phyloP scores from a whole-genome alignment of 1,284 basidiomycete species.

The Fomitopsis pinicola region DNA sequence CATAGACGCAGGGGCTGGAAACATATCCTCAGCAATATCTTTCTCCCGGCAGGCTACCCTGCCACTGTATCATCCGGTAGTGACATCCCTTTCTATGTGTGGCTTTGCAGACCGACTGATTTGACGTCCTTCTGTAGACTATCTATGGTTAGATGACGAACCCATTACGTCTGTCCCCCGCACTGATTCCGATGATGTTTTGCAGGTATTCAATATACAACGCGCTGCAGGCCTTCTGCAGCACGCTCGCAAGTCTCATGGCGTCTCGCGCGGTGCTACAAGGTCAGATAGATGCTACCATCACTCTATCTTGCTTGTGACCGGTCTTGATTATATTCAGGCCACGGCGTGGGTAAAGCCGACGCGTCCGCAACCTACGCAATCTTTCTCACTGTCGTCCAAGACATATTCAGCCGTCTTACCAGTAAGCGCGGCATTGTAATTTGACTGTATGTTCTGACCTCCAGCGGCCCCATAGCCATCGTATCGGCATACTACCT shows the following conservation, averaged over 20 bases:
- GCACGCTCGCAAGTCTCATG: constrained; percentile 55
- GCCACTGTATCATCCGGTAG: constrained; percentile 51
- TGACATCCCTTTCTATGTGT: neutral
- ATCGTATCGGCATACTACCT: constrained; percentile 58
- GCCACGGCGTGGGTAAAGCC: constrained; percentile 64
- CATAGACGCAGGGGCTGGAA: constrained; percentile 9
- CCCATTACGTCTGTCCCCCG: neutral
- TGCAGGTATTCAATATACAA: constrained; percentile 57
- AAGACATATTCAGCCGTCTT: constrained; percentile 58
- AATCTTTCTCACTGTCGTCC: constrained; percentile 55
- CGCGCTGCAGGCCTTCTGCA: constrained; percentile 65
- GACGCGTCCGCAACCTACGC: constrained; percentile 63
- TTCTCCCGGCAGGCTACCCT: constrained; percentile 60
- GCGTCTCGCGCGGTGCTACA: constrained; percentile 67
- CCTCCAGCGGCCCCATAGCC: constrained; percentile 32
- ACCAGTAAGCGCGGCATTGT: constrained; percentile 42
- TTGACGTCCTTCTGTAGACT: constrained; percentile 13
- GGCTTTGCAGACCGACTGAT: neutral
- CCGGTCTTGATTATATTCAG: constrained; percentile 27
- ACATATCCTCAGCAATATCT: constrained; percentile 35
- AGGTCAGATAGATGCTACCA: constrained; percentile 33
- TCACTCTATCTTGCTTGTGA: neutral
- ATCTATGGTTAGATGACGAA: constrained; percentile 15
- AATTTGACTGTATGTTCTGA: neutral
- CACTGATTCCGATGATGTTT: neutral